Evolutionary conservation across 1,139 yeast genomes (phyloP).

Genomic region (Candida tropicalis): DNA sequence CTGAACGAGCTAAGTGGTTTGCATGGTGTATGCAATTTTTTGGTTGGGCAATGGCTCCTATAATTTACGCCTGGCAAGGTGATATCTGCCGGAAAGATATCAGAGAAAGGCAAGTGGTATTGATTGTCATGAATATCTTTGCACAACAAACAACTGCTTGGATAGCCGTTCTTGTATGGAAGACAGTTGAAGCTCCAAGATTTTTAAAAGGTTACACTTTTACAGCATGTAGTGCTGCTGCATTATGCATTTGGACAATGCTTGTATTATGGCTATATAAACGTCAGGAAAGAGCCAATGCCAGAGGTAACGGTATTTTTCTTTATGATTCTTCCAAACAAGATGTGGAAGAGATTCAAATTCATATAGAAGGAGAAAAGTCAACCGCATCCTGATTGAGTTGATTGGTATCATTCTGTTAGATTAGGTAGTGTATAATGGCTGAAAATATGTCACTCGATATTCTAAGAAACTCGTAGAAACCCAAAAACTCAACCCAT

Average conservation of each 20-base stretch:
- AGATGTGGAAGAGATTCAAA: constrained; percentile 6
- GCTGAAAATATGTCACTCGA: too few relatives aligned
- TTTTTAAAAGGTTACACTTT: constrained; percentile 45
- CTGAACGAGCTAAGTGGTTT: constrained; percentile 50
- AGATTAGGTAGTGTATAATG: too few relatives aligned
- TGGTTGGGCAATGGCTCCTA: constrained; percentile 55
- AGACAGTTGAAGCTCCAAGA: constrained; percentile 43
- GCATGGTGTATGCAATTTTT: constrained; percentile 49
- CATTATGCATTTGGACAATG: constrained; percentile 55
- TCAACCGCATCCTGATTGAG: too few relatives aligned
- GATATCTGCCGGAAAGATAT: constrained; percentile 50
- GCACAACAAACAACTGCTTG: constrained; percentile 50
- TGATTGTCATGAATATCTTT: constrained; percentile 46
- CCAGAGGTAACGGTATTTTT: constrained; percentile 55
- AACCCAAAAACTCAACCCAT: too few relatives aligned
- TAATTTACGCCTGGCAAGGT: constrained; percentile 47
- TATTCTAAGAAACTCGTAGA: too few relatives aligned
- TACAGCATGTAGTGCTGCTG: constrained; percentile 55
- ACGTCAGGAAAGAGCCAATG: constrained; percentile 53
- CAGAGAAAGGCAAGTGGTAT: constrained; percentile 44
- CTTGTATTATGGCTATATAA: constrained; percentile 60
- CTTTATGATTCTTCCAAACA: constrained; percentile 40
- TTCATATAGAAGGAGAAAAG: not conserved
- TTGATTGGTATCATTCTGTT: too few relatives aligned
- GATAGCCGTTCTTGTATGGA: constrained; percentile 52